Evolutionary conservation across 164 flowering plant genomes (phyloP).

Genomic region (Akebia trifoliata): DNA sequence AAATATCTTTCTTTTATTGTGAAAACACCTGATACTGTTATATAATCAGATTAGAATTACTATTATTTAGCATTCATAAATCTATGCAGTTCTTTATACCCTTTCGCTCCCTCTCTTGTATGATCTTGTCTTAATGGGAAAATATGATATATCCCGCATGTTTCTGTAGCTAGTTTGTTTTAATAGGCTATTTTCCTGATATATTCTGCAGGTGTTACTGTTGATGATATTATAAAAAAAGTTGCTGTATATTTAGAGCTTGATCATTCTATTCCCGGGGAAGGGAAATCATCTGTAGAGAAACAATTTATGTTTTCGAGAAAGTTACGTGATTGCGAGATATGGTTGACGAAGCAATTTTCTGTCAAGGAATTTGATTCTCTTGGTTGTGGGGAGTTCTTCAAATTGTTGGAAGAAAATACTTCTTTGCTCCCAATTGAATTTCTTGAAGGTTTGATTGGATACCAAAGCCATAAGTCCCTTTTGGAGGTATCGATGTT

Average conservation of each 20-base stretch:
- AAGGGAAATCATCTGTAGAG: constrained; percentile 26
- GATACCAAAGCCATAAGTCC: constrained; percentile 21
- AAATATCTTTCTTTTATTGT: too few relatives aligned
- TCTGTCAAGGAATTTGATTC: constrained; percentile 51
- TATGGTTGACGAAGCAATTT: constrained; percentile 60
- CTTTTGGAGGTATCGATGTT: constrained; percentile 52
- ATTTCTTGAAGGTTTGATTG: constrained; percentile 26
- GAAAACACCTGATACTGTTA: too few relatives aligned
- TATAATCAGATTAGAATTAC: too few relatives aligned
- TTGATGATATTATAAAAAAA: constrained; percentile 53
- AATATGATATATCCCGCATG: too few relatives aligned
- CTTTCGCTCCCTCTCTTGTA: too few relatives aligned
- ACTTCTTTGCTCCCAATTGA: constrained; percentile 37
- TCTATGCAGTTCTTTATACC: too few relatives aligned
- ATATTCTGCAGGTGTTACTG: constrained; percentile 38
- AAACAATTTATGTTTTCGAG: constrained; percentile 30
- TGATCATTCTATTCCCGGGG: constrained; percentile 17
- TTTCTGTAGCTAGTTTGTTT: neutral
- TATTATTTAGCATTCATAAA: too few relatives aligned
- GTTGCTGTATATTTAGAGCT: constrained; percentile 34
- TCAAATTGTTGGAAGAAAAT: constrained; percentile 52
- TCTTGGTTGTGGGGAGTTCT: constrained; percentile 73
- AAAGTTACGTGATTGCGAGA: constrained; percentile 50
- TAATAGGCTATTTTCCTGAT: constrained; percentile 5
- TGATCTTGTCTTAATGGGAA: too few relatives aligned